Evolutionary conservation across 345 rosid species (phyloP), one percentile per base, ranked within the genome.

Genomic region (Noccaea caerulescens): DNA sequence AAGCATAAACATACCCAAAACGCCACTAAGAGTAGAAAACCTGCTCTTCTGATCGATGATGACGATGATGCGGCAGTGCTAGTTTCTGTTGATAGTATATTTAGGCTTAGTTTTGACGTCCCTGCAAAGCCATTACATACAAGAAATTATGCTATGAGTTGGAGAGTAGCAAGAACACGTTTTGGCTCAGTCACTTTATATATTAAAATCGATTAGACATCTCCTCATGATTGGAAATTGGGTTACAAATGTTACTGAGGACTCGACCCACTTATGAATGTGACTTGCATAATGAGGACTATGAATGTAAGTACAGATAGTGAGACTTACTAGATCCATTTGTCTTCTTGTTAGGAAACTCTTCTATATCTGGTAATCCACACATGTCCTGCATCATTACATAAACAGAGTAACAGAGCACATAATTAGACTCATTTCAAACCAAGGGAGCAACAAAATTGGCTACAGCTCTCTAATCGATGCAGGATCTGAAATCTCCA

Each of bases 311-410:
- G 12, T 33, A 18, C 2, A 56, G 42, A 69, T 4, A 16, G 75
- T 13, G 69, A 67, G 78, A 68, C 84, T 80, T 77, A 86, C 88
- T 58, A 59, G 68, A 66, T 55, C 71, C 77, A 30, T 77, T 81
- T 4, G 75, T 69, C 71, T 79, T 81, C 43, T 76, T 86, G 77
- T 55, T 84, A 4, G 88, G 83, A 77, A 82, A 83, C 25, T 87
- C 93, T 84, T 92, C 98, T n/a, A 92, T 89, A 66, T 85, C 96
- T 16, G 87, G 89, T 34, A 81, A 70, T 27, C 68, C 76, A 58
- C 73, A 50, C 23, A 27, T 25, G 84, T 80, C 61, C 96, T 85
- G 82, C 76, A 68, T 11, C 66, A 58, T 74, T 52, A 58, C 62
- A 53, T 34, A 45, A 51, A 74, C 41, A 69, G 6, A 14, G 62